A percentile compares a stretch with the other conserved stretches of the same genome.
Conservation (phyloP, 495 filamentous ascomycete genomes). For the Aspergillus coremiiformis region DNA sequence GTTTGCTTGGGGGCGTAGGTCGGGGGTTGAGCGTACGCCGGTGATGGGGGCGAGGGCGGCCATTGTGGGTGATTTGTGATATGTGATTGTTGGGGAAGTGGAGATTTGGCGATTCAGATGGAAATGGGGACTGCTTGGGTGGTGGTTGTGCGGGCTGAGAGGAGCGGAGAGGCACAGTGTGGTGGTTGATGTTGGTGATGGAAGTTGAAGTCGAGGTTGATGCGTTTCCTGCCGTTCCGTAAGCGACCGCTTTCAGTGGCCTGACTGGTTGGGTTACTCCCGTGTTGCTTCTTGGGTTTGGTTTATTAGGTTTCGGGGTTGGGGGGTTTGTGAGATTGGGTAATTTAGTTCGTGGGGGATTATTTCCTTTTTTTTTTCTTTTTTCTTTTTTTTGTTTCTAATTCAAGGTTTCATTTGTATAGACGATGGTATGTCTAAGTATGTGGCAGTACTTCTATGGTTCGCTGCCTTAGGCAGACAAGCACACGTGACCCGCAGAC, state of each 20-base stretch:
- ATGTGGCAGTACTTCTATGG: no score
- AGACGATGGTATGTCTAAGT: no score
- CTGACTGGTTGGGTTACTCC: conserved; percentile 9
- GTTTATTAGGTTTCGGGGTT: no score
- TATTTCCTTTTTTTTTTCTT: background rate
- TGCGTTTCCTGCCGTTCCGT: conserved; percentile 38
- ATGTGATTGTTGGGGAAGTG: conserved; percentile 15
- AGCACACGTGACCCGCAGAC: conserved; percentile 5
- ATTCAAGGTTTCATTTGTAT: no score
- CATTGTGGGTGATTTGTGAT: conserved; percentile 31
- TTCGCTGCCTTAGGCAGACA: conserved; percentile 14
- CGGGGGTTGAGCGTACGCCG: conserved; percentile 31
- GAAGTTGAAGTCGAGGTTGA: conserved; percentile 33
- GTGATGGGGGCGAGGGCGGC: conserved; percentile 41
- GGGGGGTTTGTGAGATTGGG: no score
- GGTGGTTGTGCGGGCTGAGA: conserved; percentile 20
- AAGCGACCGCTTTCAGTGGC: conserved; percentile 29
- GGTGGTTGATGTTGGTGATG: conserved; percentile 22
- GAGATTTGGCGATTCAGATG: conserved; percentile 10
- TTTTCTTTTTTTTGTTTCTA: background rate
- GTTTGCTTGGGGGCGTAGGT: background rate
- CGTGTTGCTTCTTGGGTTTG: background rate
- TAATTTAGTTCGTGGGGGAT: background rate
- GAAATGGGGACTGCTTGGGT: conserved; percentile 6
- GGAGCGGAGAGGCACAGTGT: conserved; percentile 15